Evolutionary conservation across 2,329 filamentous ascomycete species (phyloP).

Genomic region (Nemania bipapillata): DNA sequence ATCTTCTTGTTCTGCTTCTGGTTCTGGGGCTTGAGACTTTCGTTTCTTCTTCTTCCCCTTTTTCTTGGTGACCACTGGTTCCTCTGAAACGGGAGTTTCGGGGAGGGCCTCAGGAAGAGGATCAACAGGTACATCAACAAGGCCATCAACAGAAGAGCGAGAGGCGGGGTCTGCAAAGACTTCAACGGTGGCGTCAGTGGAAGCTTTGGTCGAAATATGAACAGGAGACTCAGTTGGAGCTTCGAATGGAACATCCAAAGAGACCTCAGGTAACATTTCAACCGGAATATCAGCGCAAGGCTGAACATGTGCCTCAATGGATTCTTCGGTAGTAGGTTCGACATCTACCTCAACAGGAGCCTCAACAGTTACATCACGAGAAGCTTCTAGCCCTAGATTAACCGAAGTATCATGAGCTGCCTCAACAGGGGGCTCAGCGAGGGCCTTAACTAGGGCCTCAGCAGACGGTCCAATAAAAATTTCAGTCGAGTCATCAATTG

Average conservation of each 20-base stretch:
- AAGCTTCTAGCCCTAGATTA: background rate
- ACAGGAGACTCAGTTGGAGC: background rate
- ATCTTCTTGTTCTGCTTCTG: slow-evolving; percentile 29
- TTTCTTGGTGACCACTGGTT: slow-evolving; percentile 23
- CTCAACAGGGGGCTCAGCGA: background rate
- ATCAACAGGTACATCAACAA: background rate
- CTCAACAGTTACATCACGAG: background rate
- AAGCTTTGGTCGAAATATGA: background rate
- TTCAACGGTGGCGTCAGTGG: background rate
- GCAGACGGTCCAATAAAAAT: background rate
- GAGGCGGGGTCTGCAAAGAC: background rate
- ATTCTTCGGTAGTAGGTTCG: background rate
- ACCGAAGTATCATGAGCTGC: background rate
- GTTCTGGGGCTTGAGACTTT: slow-evolving; percentile 37
- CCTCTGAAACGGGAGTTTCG: slow-evolving; percentile 5
- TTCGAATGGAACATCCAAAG: background rate
- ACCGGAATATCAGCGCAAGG: background rate
- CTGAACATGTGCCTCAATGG: background rate
- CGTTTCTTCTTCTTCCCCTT: slow-evolving; percentile 42
- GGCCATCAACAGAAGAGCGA: background rate
- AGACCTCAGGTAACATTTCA: background rate
- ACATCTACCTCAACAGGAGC: background rate
- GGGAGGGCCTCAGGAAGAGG: background rate
- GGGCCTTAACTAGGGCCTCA: background rate
- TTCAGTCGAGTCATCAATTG: background rate